Evolutionary conservation across 257 asterid species (phyloP).

Genomic region (Nicotiana undulata): DNA sequence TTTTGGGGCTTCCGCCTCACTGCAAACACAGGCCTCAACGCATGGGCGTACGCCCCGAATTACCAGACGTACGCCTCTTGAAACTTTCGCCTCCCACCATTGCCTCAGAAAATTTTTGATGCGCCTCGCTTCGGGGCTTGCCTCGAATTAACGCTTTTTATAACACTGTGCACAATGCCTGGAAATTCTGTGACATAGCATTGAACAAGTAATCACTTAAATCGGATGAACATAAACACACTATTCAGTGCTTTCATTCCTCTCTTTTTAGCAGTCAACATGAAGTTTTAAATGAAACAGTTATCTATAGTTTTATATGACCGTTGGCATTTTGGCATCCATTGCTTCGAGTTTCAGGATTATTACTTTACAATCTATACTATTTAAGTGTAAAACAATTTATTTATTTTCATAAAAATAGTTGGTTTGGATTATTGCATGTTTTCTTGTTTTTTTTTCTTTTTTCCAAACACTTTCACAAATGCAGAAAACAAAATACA

Average conservation of each 20-base stretch:
- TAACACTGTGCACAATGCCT: not conserved
- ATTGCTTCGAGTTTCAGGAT: not conserved
- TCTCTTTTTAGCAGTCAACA: not conserved
- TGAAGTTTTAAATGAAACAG: not conserved
- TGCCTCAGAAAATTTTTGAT: no score
- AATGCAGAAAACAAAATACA: not conserved
- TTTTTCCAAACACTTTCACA: not conserved
- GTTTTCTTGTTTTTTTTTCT: not conserved
- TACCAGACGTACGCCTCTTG: no score
- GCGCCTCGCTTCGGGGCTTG: no score
- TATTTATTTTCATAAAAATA: no score
- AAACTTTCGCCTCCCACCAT: no score
- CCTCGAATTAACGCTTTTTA: no score
- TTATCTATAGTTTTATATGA: not conserved
- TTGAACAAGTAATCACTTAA: not conserved
- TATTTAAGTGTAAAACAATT: no score
- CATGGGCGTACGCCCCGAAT: no score
- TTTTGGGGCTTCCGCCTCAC: no score
- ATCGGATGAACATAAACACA: not conserved
- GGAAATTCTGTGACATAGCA: not conserved
- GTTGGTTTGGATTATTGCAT: not conserved
- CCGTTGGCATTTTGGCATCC: not conserved
- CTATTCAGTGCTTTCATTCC: not conserved
- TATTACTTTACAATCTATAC: not conserved
- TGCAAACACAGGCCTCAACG: no score